Evolutionary conservation across 805 yeast genomes (phyloP), one percentile per base, ranked within the genome.

Genomic region (Saturnispora sanitii): DNA sequence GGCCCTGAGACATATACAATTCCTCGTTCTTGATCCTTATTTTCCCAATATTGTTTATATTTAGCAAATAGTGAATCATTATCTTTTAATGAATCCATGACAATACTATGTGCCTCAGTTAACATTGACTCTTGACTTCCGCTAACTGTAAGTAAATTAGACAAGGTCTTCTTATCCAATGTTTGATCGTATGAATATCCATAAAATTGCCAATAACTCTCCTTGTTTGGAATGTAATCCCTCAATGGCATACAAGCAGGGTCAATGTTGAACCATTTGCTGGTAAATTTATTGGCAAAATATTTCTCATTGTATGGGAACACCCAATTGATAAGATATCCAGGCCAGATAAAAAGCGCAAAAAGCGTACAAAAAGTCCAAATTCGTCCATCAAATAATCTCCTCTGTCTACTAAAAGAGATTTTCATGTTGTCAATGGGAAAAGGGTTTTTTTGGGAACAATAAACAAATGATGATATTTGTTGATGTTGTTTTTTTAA

Each of bases 1-100:
- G 50, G 47, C 17, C 60, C 62, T 1, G 61, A 53, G 17, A 59
- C 61, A 35, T 50, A 59, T 12, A 59, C 61, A 15, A 59, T 48
- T 4, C 62, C 63, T 20, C 40, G 40, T 31, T 42, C 43, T 19
- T 50, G 42, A 4, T 35, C 35, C 20, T 39, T 37, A 25, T 40
- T 46, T 28, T 55, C 41, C 18, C 25, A 29, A 3, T 39, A 35
- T 25, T 41, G 31, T 9, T 34, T 18, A 30, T 41, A 52, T 11
- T 45, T 36, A 3, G 43, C 36, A 41, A 43, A 53, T 3, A 54
- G 21, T 19, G 33, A 15, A 15, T 42, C 45, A 2, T 46, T 33
- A 8, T 46, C 28, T 13, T 47, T 38, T 4, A 53, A 15, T n/a
- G 57, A 34, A 20, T 45, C 38, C 25, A 35, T 25, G 13, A 35